These are phyloP conservation scores for Ascochyta koolunga DNA, from an alignment of 2,329 filamentous ascomycete species.

Conservation along the genomic window DNA sequence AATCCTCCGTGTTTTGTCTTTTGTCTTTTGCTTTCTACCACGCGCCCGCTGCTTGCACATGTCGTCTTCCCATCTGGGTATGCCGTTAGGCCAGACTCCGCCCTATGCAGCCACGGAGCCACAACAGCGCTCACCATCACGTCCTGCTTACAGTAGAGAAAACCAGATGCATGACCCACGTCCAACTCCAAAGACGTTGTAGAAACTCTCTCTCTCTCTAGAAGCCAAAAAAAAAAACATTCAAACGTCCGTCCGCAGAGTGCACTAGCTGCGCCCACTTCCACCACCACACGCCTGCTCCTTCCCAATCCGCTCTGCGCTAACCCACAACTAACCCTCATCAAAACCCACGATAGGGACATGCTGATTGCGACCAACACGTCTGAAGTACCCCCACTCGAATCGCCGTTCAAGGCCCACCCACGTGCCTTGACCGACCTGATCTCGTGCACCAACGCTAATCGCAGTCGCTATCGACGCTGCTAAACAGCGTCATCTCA, in stretches of 20 bases:
- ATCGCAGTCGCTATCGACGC: neutral
- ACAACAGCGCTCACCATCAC: too few relatives aligned
- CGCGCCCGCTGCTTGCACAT: too few relatives aligned
- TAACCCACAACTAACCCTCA: neutral
- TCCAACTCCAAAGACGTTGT: neutral
- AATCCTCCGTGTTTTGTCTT: too few relatives aligned
- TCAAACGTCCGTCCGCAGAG: neutral
- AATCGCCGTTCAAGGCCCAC: neutral
- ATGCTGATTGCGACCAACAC: too few relatives aligned
- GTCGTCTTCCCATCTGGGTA: too few relatives aligned
- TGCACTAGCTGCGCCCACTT: neutral
- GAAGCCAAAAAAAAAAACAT: neutral
- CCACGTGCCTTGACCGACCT: neutral
- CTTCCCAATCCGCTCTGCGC: neutral
- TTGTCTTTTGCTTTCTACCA: too few relatives aligned
- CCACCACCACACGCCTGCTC: neutral
- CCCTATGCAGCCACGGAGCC: too few relatives aligned
- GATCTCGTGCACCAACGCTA: neutral
- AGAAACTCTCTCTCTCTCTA: neutral
- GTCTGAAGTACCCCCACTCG: neutral
- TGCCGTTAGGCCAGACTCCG: too few relatives aligned
- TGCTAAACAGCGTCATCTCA: neutral
- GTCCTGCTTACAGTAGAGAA: too few relatives aligned
- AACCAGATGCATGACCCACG: neutral
- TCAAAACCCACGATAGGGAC: neutral